phyloP scores from a whole-genome alignment of 2,329 filamentous ascomycete genomes.

The Chalara sp. region DNA sequence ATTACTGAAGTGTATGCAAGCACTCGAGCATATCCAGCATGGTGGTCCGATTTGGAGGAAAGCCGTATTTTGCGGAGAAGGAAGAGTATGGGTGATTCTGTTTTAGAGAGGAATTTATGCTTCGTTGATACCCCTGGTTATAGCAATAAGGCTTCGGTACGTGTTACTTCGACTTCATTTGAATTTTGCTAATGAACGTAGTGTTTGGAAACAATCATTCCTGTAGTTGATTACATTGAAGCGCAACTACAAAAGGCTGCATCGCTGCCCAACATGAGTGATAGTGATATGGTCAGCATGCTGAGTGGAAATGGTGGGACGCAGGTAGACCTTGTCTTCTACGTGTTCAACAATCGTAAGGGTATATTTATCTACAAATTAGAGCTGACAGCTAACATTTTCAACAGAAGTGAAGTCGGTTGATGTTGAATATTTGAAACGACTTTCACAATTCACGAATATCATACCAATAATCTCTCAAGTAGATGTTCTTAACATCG shows the following conservation, averaged over 20 bases:
- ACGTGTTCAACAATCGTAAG: slow-evolving; percentile 69
- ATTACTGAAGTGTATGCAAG: slow-evolving; percentile 70
- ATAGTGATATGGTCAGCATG: slow-evolving; percentile 68
- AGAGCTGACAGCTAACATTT: too few species aligned
- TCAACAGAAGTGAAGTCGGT: slow-evolving; percentile 47
- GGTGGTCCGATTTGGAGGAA: slow-evolving; percentile 79
- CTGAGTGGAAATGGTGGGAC: slow-evolving; percentile 76
- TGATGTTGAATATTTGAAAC: slow-evolving; percentile 67
- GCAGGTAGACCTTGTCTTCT: slow-evolving; percentile 80
- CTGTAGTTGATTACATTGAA: slow-evolving; percentile 66
- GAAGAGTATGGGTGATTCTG: slow-evolving; percentile 66
- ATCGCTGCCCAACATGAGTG: slow-evolving; percentile 54
- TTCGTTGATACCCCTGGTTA: slow-evolving; percentile 81
- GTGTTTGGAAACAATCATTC: slow-evolving; percentile 50
- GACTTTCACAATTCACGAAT: slow-evolving; percentile 69
- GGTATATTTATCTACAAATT: not conserved
- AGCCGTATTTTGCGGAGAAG: slow-evolving; percentile 52
- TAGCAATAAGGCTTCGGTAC: slow-evolving; percentile 44
- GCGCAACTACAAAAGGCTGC: slow-evolving; percentile 57
- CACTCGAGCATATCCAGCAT: slow-evolving; percentile 77
- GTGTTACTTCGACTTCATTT: slow-evolving; percentile 18
- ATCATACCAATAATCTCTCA: slow-evolving; percentile 77
- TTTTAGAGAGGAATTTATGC: slow-evolving; percentile 86
- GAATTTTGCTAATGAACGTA: slow-evolving; percentile 27
- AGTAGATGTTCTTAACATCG: slow-evolving; percentile 58